Base-by-base conservation (phyloP, 1,284 basidiomycete genomes). In the Ustilago hordei region DNA sequence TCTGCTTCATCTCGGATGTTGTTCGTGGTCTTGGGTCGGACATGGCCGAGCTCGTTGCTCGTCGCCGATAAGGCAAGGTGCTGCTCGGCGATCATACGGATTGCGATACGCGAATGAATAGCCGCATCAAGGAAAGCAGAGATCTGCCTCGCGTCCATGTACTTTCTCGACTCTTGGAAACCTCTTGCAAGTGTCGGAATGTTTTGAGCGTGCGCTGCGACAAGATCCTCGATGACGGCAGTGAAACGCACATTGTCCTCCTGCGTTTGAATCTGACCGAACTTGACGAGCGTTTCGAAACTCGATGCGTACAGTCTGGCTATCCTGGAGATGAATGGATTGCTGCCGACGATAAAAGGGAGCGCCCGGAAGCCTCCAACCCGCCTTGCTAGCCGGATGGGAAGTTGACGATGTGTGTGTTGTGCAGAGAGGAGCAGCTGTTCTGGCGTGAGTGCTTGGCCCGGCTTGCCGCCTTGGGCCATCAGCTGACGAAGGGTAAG, bases 81-180 rank as follows among this genome's bases (percentile, higher is more conserved):
- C 83, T 96, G 95, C 84, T 96, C 94, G 48, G 94, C 95, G 75
- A 95, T 94, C 60, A 96, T 88, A 19, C 94, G 91, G 35, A 95
- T 91, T 36, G 93, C 93, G 65, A 95, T 94, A 50, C 94, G 91
- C 79, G 91, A 93, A 36, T 92, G 91, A 81, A 96, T 95, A 19
- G 93, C 91, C 31, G 91, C 91, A 83, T 96, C 92, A 36, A 96
- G 87, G 85, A 95, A 96, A 56, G 89, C 88, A 81, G 90, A 91
- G 69, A 94, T 91, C 78, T 93, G 91, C 28, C 89, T 88, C 2
- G 92, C 89, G 8, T 92, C 91, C 89, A 96, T 92, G 86, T 96
- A 95, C 64, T 90, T 89, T 56, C 91, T 89, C 77, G 92, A 93
- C 87, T 96, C 94, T 79, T 94, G 92, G 83, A 95, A 95, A 60